phyloP scores from a whole-genome alignment of 805 yeast species.

The Candida sakaeoensis region DNA sequence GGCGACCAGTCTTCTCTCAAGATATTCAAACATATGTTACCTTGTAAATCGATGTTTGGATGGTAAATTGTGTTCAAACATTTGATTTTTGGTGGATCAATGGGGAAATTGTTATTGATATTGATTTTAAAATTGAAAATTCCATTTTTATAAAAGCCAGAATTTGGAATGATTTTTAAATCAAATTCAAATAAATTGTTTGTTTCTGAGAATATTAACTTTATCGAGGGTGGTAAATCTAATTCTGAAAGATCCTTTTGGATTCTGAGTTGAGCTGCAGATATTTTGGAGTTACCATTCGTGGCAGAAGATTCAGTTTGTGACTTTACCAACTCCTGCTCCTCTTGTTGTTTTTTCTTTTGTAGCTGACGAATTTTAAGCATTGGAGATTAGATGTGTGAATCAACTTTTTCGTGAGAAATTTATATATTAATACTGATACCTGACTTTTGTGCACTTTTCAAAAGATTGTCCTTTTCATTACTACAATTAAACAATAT shows the following conservation, averaged over 20 bases:
- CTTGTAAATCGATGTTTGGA: constrained; percentile 88
- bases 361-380: constrained; percentile 58
- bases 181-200: constrained; percentile 59
- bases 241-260: constrained; percentile 75
- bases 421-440: too few relatives aligned
- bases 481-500: neutral
- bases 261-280: constrained; percentile 67
- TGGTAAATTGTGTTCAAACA: constrained; percentile 76
- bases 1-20: constrained; percentile 97
- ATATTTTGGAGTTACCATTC: constrained; percentile 25
- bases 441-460: too few relatives aligned
- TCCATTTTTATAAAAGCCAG: constrained; percentile 72
- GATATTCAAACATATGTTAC: constrained; percentile 88
- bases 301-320: constrained; percentile 9
- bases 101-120: constrained; percentile 75
- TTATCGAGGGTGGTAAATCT: constrained; percentile 56
- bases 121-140: constrained; percentile 63
- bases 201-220: constrained; percentile 47
- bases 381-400: constrained; percentile 18
- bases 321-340: constrained; percentile 25
- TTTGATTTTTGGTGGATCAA: constrained; percentile 84
- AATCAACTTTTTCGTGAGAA: neutral
- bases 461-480: neutral
- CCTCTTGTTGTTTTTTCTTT: constrained; percentile 52
- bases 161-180: constrained; percentile 58